These are phyloP conservation scores for Erodium trifolium DNA, from an alignment of 441 rosid species.

Conservation along the genomic window DNA sequence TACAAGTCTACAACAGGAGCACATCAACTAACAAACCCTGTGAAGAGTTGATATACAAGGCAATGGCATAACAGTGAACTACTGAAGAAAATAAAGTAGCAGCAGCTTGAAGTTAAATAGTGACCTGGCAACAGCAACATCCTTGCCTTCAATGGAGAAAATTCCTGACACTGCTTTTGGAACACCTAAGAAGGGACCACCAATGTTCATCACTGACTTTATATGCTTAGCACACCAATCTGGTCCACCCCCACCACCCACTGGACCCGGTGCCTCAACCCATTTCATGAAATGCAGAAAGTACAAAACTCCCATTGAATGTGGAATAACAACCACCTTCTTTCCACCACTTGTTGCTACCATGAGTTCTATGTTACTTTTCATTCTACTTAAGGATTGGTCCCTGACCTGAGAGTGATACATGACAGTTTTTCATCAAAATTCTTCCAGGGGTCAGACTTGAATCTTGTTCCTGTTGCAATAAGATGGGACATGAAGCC, in stretches of 20 bases:
- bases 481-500: too few relatives aligned
- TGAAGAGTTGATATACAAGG: too few relatives aligned
- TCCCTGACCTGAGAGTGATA: slow-evolving; percentile 60
- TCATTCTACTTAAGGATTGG: slow-evolving; percentile 74
- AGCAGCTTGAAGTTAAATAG: neutral
- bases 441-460: too few relatives aligned
- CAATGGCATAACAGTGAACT: too few relatives aligned
- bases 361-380: slow-evolving; percentile 78
- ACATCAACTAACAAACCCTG: too few relatives aligned
- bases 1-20: too few relatives aligned
- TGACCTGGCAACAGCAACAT: slow-evolving; percentile 90
- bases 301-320: slow-evolving; percentile 93
- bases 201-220: slow-evolving; percentile 85
- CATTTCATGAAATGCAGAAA: slow-evolving; percentile 96
- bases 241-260: slow-evolving; percentile 94
- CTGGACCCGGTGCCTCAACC: slow-evolving; percentile 96
- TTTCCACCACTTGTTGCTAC: slow-evolving; percentile 71
- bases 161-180: slow-evolving; percentile 85
- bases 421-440: too few relatives aligned
- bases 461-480: too few relatives aligned
- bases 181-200: slow-evolving; percentile 89
- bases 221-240: slow-evolving; percentile 93
- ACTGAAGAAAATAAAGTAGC: too few relatives aligned
- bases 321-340: slow-evolving; percentile 84
- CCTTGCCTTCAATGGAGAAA: slow-evolving; percentile 90